These are phyloP conservation scores for Penicillium argentinense DNA, from an alignment of 495 filamentous ascomycete genomes.

Conservation along the genomic window DNA sequence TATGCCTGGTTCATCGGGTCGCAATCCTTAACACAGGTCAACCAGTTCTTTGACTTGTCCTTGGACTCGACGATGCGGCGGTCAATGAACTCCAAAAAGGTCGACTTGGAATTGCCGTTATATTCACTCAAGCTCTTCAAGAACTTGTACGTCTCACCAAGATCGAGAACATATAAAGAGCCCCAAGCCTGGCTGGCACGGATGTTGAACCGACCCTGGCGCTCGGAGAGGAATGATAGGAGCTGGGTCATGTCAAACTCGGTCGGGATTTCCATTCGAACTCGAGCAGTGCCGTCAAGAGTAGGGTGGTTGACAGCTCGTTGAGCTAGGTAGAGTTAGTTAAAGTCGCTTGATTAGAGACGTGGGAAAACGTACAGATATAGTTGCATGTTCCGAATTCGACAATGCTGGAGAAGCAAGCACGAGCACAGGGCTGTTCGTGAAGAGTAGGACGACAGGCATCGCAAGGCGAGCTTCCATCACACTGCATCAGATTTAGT, in stretches of 20 bases:
- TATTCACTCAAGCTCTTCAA: conserved; percentile 45
- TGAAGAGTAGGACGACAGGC: conserved; percentile 48
- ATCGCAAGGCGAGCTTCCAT: conserved; percentile 49
- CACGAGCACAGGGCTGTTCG: conserved; percentile 49
- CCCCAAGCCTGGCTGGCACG: conserved; percentile 47
- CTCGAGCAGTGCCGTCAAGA: conserved; percentile 31
- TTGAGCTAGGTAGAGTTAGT: conserved; percentile 42
- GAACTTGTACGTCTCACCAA: conserved; percentile 46
- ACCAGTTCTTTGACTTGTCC: conserved; percentile 50
- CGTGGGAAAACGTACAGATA: conserved; percentile 36
- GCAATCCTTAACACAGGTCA: conserved; percentile 47
- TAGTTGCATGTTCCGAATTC: conserved; percentile 53
- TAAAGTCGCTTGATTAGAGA: neutral
- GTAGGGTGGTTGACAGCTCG: conserved; percentile 47
- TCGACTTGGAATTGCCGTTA: conserved; percentile 47
- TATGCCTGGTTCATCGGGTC: conserved; percentile 46
- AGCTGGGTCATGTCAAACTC: conserved; percentile 46
- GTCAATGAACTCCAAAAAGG: conserved; percentile 48
- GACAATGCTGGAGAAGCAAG: conserved; percentile 51
- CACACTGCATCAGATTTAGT: conserved; percentile 33
- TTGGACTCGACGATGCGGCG: conserved; percentile 49
- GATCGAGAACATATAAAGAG: conserved; percentile 45
- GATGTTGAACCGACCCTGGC: conserved; percentile 50
- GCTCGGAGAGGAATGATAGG: conserved; percentile 40
- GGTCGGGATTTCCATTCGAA: conserved; percentile 43